A percentile compares a stretch with the other conserved stretches of the same genome.
Conservation (phyloP, 495 filamentous ascomycete species). For the Talaromyces borbonicus region DNA sequence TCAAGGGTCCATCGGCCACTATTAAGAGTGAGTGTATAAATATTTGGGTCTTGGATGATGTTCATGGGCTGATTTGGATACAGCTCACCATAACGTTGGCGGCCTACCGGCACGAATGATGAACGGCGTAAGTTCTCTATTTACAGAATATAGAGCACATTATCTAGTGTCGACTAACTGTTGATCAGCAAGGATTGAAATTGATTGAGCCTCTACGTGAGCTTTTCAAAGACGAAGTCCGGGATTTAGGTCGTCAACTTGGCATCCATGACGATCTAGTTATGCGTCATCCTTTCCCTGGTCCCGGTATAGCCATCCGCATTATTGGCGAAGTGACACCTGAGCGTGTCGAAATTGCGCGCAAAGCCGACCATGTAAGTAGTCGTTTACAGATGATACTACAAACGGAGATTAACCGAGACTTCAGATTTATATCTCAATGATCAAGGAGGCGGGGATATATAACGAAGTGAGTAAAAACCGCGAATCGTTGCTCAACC, state of each 20-base stretch:
- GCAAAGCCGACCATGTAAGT: constrained; percentile 59
- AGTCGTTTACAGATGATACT: neutral
- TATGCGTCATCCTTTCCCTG: constrained; percentile 58
- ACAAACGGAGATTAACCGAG: neutral
- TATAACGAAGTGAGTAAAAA: constrained; percentile 40
- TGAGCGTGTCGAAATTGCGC: constrained; percentile 68
- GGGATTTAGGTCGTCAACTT: constrained; percentile 58
- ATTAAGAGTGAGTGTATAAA: constrained; percentile 61
- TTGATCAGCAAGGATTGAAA: neutral
- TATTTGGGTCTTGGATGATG: too few species aligned
- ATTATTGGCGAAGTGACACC: constrained; percentile 81
- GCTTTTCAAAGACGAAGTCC: neutral
- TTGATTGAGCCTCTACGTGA: neutral
- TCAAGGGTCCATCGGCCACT: constrained; percentile 71
- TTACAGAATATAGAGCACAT: neutral
- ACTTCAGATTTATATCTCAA: constrained; percentile 54
- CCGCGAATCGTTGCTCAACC: neutral
- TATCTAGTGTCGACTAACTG: neutral
- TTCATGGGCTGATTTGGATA: constrained; percentile 13
- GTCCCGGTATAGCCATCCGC: constrained; percentile 81
- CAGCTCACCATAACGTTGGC: constrained; percentile 23
- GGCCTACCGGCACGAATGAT: constrained; percentile 22
- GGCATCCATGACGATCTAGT: constrained; percentile 70
- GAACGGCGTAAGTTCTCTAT: constrained; percentile 14
- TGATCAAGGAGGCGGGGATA: constrained; percentile 73